A percentile compares a stretch with the other conserved stretches of the same genome.
phyloP scores from a whole-genome alignment of 2,329 filamentous ascomycete genomes.

The Trichothecium sympodiale region DNA sequence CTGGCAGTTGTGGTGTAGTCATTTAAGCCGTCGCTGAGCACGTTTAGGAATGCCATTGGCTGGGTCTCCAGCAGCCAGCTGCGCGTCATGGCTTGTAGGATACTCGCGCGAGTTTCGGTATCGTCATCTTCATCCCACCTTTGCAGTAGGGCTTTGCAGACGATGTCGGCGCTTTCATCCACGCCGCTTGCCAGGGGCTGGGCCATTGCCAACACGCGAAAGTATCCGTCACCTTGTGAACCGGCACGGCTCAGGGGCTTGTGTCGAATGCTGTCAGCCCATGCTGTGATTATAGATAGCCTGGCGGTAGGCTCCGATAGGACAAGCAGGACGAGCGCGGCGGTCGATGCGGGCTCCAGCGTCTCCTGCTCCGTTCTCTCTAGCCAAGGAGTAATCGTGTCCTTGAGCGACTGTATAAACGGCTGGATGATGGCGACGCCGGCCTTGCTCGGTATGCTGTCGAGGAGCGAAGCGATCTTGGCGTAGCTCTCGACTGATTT shows the following conservation, averaged over 20 bases:
- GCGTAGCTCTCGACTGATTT: too few species aligned
- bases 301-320: conserved; percentile 27
- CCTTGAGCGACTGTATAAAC: too few species aligned
- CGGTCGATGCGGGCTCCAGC: conserved; percentile 36
- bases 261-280: conserved; percentile 31
- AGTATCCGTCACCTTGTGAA: conserved; percentile 36
- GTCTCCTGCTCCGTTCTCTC: conserved; percentile 38
- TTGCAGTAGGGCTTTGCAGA: conserved; percentile 33
- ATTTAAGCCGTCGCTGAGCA: conserved; percentile 53
- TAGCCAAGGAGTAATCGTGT: conserved; percentile 27
- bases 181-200: conserved; percentile 26
- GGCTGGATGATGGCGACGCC: too few species aligned
- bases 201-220: conserved; percentile 40
- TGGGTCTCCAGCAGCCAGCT: conserved; percentile 32
- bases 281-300: conserved; percentile 28
- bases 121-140: conserved; percentile 41
- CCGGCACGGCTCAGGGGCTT: conserved; percentile 19
- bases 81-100: conserved; percentile 42
- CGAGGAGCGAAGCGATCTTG: too few species aligned
- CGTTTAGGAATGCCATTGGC: conserved; percentile 26
- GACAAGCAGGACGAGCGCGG: conserved; percentile 37
- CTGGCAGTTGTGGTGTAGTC: conserved; percentile 87
- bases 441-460: too few species aligned
- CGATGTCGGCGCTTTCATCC: conserved; percentile 14
- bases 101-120: conserved; percentile 41